Evolutionary conservation across 345 rosid species (phyloP).

Genomic region (Angophora floribunda): DNA sequence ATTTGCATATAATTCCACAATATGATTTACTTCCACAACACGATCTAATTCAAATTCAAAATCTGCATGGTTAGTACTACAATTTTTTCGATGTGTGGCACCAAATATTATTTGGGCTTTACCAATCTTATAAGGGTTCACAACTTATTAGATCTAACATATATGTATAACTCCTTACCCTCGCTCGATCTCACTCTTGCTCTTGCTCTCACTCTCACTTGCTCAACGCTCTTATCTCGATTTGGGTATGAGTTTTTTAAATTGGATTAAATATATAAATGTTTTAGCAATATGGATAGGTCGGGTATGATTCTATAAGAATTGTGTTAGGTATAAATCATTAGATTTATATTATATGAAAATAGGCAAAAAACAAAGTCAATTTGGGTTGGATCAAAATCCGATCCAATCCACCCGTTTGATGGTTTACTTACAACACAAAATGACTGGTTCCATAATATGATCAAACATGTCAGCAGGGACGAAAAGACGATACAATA

Average conservation of each 20-base stretch:
- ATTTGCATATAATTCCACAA: neutral
- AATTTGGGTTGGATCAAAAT: no score
- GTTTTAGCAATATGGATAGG: no score
- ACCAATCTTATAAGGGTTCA: no score
- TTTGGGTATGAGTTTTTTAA: no score
- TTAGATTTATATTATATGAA: neutral
- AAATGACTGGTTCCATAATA: neutral
- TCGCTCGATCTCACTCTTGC: neutral
- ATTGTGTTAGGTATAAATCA: neutral
- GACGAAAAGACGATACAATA: neutral
- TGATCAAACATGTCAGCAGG: neutral
- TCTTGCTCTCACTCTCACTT: neutral
- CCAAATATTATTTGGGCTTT: fast-evolving
- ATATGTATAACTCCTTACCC: neutral
- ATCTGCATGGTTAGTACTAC: neutral
- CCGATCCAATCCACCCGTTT: neutral
- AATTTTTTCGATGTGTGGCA: neutral
- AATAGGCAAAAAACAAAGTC: no score
- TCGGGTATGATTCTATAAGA: neutral
- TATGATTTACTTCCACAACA: neutral
- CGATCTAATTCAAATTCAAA: neutral
- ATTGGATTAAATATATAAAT: no score
- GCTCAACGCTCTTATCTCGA: neutral
- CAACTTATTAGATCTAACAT: fast-evolving
- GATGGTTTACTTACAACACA: neutral